Conservation (phyloP, 208 protist species). For the Crithidia bombi region DNA sequence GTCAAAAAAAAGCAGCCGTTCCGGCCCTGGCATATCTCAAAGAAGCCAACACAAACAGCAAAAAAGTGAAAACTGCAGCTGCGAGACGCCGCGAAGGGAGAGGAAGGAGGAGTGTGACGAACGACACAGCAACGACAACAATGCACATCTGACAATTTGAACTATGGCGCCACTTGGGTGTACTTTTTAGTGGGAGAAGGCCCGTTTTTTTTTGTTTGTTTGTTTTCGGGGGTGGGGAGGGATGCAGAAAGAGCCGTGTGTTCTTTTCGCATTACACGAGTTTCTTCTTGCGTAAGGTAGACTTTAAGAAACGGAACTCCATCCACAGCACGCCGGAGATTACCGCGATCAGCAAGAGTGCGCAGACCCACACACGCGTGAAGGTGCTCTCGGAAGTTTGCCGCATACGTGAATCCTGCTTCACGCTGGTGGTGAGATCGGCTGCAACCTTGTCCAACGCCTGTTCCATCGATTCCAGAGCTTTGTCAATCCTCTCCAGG, state of each 20-base stretch:
- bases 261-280: constrained; percentile 33
- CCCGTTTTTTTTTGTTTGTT: neutral
- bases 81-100: neutral
- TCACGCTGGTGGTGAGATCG: constrained; percentile 11
- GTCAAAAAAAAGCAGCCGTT: too few relatives aligned
- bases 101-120: neutral
- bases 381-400: constrained; percentile 79
- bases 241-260: too few relatives aligned
- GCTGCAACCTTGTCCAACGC: constrained; percentile 18
- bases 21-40: too few relatives aligned
- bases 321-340: constrained; percentile 53
- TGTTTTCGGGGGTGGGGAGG: too few relatives aligned
- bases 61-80: neutral
- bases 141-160: too few relatives aligned
- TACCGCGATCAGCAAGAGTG: constrained; percentile 45
- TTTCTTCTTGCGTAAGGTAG: constrained; percentile 68
- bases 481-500: constrained; percentile 42
- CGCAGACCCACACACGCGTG: constrained; percentile 74
- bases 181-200: too few relatives aligned
- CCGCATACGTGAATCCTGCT: constrained; percentile 55
- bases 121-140: neutral
- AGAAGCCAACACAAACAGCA: neutral
- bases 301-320: constrained; percentile 75
- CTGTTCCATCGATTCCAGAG: constrained; percentile 22
- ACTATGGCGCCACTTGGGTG: too few relatives aligned